These are phyloP conservation scores for Trichoderma sp. DNA, from an alignment of 2,329 filamentous ascomycete species.

Conservation along the genomic window DNA sequence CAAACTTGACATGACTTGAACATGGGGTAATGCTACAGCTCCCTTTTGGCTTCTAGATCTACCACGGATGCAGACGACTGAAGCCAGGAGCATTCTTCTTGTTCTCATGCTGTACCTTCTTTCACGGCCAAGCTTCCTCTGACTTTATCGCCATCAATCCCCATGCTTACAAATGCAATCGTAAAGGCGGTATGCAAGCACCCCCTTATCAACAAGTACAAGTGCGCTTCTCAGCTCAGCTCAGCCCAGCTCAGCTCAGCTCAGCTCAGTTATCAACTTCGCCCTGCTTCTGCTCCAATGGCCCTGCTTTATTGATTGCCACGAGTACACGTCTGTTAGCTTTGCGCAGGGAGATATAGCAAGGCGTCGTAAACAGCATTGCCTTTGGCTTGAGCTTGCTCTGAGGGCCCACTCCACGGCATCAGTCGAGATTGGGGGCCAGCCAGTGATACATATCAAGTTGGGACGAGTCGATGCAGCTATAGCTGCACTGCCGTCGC, in stretches of 20 bases:
- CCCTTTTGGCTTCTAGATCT: neutral
- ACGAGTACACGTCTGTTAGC: neutral
- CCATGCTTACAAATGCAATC: neutral
- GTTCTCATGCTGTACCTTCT: neutral
- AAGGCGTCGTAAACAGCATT: neutral
- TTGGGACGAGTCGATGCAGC: neutral
- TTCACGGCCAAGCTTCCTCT: neutral
- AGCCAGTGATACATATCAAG: neutral
- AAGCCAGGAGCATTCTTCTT: neutral
- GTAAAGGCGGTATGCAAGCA: neutral
- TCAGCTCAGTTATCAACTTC: neutral
- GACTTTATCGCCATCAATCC: neutral
- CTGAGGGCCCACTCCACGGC: neutral
- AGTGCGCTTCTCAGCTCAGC: neutral
- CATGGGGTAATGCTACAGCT: neutral
- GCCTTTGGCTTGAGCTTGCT: neutral
- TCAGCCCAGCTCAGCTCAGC: neutral
- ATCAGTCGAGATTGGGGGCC: neutral
- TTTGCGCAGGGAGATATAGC: neutral
- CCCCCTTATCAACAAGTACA: neutral
- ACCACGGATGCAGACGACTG: too few species aligned
- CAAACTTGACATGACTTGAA: neutral
- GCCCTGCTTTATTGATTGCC: neutral
- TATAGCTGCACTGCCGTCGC: neutral
- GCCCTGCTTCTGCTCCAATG: neutral